phyloP scores from a whole-genome alignment of 1,284 basidiomycete genomes.

The Moesziomyces parantarcticus region DNA sequence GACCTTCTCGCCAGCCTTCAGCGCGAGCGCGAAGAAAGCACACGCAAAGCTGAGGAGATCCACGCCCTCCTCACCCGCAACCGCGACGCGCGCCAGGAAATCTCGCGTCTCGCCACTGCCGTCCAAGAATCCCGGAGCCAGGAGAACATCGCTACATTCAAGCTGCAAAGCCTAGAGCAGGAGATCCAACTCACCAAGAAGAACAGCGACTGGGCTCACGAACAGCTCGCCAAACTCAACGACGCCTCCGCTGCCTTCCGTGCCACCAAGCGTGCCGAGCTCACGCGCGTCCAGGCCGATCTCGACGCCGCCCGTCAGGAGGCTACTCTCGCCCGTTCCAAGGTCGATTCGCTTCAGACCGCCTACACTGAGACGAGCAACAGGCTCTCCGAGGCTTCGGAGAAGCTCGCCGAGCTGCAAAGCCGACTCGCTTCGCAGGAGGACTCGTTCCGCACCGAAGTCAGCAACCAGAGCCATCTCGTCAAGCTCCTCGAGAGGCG shows the following conservation, averaged over 20 bases:
- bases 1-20: constrained; percentile 62
- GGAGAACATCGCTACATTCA: constrained; percentile 72
- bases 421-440: constrained; percentile 82
- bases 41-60: constrained; percentile 58
- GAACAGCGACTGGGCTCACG: constrained; percentile 75
- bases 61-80: constrained; percentile 41
- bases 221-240: constrained; percentile 57
- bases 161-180: constrained; percentile 80
- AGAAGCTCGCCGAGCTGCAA: constrained; percentile 77
- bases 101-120: constrained; percentile 50
- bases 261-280: constrained; percentile 73
- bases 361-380: constrained; percentile 76
- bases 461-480: constrained; percentile 77
- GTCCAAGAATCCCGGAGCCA: constrained; percentile 54
- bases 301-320: constrained; percentile 78
- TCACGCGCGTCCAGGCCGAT: constrained; percentile 78
- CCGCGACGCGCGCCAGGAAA: constrained; percentile 56
- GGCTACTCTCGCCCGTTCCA: constrained; percentile 74
- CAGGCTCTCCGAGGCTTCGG: constrained; percentile 78
- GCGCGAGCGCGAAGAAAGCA: constrained; percentile 59
- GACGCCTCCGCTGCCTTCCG: constrained; percentile 47
- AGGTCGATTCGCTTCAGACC: constrained; percentile 77
- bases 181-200: constrained; percentile 79
- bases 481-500: constrained; percentile 83
- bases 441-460: constrained; percentile 79